Base-by-base conservation (phyloP, 371 early-diverging fungal genomes). In the Apophysomyces trapeziformis region DNA sequence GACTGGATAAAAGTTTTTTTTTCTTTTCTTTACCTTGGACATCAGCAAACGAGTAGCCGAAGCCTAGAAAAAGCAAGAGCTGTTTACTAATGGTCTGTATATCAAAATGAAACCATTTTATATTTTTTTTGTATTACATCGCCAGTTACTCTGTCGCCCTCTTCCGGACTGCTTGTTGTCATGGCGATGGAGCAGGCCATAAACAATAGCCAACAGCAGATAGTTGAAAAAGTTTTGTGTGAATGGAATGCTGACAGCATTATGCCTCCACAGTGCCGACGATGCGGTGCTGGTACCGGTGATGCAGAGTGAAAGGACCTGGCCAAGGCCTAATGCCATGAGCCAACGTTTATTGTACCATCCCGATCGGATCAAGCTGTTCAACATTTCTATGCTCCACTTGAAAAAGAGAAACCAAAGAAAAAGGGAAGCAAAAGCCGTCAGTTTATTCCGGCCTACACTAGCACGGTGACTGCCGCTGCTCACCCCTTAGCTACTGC, bases 21-120 rank as follows among this genome's bases (percentile, higher is more conserved):
- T 60, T 12, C 37, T 39, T n/a, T 63, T 13, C 6, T 58, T 26
- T 68, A 71, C 80, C 80, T 70, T 73, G 75, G 21, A 80, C 80
- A 59, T 80, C 80, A 38, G 74, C 75, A 69, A 80, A 68, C n/a
- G 79, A 79, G 64, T 70, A 79, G 0, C 76, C 79, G 47, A 79
- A 60, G 38, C 69, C 76, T 79, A 61, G 32, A 38, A 57, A 5
- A 13, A 16, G 36, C 7, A 62, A 43, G 39, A 60, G 41, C 13
- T 13, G 11, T 41, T 41, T 41, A 41, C 41, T 26, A 41, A 13
- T 6, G 8, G 41, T 16, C 5, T n/a, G 18, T n/a, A 21, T 11
- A 16, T 57, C 7, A 16, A 13, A 5, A 61, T 54, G 5, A 41
- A 41, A 41, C 1, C 1, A 2, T 26, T 39, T 21, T 45, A 5